Base-by-base conservation (phyloP, 371 early-diverging fungal species). In the Mortierella sp. region DNA sequence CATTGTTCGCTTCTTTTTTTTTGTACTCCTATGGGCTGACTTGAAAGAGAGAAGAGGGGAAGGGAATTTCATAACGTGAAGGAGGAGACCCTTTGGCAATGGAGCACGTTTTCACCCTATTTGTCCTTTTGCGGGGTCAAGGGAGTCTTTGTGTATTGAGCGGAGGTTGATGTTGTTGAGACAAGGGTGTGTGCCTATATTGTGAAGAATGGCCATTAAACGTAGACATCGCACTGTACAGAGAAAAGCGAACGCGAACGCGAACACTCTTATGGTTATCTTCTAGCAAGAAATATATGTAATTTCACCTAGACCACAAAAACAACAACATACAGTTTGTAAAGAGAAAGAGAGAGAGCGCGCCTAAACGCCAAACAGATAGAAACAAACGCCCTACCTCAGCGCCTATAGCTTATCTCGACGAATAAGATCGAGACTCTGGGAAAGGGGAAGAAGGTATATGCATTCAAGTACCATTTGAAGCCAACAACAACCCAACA, bases 71-170 rank as follows among this genome's bases (percentile, higher is more conserved):
- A 11, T 40, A 67, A 10, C 40, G 67, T 21, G 24, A 40, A 4
- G 43, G 43, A 24, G 40, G 43, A 40, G 24, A 21, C 11, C 67
- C 37, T 67, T 67, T 19, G 43, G 26, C 67, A 67, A 67, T 24
- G 43, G 67, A 24, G 19, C 16, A 67, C 37, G 0, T 5, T 37
- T 67, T 67, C 40, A 40, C 67, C 67, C 21, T 67, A 67, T 67
- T 67, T 67, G 67, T 67, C 67, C 24, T 37, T 67, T 67, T 67
- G 67, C 67, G 67, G 67, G 67, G 67, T 67, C 67, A 24, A 67
- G n/a, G 24, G 11, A 21, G 10, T 9, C 16, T 21, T 21, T 67
- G 16, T 67, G 40, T 24, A 21, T 28, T 31, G 61, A 34, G 61
- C 61, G 61, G 34, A 61, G 61, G 61, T 34, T 19, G 8, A 55